Base-by-base conservation (phyloP, 106 monocot species). In the Dioscorea zingiberensis region DNA sequence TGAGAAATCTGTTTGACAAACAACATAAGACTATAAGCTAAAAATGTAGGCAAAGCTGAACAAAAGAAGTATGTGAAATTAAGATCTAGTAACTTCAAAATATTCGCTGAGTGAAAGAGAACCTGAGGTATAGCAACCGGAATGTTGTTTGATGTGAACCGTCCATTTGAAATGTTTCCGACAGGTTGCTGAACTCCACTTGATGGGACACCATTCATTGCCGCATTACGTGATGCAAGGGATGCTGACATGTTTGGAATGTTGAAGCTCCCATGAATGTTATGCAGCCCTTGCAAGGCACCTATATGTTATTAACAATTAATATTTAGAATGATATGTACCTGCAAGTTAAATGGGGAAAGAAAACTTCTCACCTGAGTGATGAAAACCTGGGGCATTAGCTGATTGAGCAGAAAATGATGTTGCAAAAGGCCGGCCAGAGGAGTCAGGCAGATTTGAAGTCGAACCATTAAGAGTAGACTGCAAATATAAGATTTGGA, bases 391-490 rank as follows among this genome's bases (percentile, higher is more conserved):
- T 12, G 87, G 83, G 55, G 85, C 68, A 1, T 65, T 61, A 45
- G 81, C 79, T 29, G 95, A 91, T 72, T 91, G 95, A 27, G 77
- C 76, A 54, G 91, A 91, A 76, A 87, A 95, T 13, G 95, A 83
- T 38, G 83, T 49, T 9, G 88, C 56, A 62, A 81, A 91, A 47
- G 81, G 59, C 47, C 87, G 73, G 16, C 88, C 91, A 11, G 91
- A 67, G 0, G 88, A 81, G 65, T 95, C 95, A 49, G 80, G 75
- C 24, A 91, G 68, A 79, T 78, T 95, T 30, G 91, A 88, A 62
- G 71, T 77, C 57, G 84, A 77, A 56, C 82, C 77, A 58, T 85
- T 83, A 69, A 85, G 76, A 25, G 71, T 75, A 66, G 89, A 71
- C 89, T 89, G 79, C 53, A 28, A 78, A 1, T 4, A 76, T 38